Evolutionary conservation across 2,329 filamentous ascomycete genomes (phyloP), one percentile per base, ranked within the genome.

Genomic region (Aspergillus felis): DNA sequence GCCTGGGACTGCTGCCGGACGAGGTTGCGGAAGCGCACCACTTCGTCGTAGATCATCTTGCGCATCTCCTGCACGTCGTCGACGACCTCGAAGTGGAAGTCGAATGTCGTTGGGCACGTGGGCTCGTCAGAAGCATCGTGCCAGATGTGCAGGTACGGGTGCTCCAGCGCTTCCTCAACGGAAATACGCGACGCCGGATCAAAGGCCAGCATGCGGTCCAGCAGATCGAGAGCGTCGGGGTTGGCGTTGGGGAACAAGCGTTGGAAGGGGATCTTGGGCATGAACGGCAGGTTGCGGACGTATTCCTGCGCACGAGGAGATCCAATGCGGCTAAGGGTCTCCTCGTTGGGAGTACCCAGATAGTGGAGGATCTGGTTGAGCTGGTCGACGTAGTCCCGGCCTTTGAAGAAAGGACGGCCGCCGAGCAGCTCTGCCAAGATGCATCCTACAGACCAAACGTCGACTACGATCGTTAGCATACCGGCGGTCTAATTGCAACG

Each of bases 361-460:
- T 96, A 97, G 81, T 97, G 92, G 56, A 99, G 84, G 71, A 99
- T 99, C 79, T 99, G 94, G 82, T 99, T 99, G 64, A 99, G 86
- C 81, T 99, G 94, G 78, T 99, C 94, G 76, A 99, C 94, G 71
- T 99, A 99, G 80, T 99, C 94, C 61, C 94, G 90, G 57, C 94
- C 94, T 80, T 99, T 99, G 84, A 99, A 97, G 83, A 99, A 99
- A 47, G 94, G 94, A 59, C 95, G 90, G 59, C 94, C 93, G 61
- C 94, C 94, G 38, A 99, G 86, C 12, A 99, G 86, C 77, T 99
- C 94, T 54, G 94, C 94, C 54, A 99, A 85, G 69, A 99, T 99
- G 73, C 94, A 99, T 60, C 94, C 94, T 47, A 99, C 93, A 8
- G 94, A 99, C 94, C 94, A 99, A 35, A 99, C 93, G 74, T 99